A percentile compares a stretch with the other conserved stretches of the same genome.
phyloP scores from a whole-genome alignment of 2,329 filamentous ascomycete species.

The Tolypocladium ophioglossoides region DNA sequence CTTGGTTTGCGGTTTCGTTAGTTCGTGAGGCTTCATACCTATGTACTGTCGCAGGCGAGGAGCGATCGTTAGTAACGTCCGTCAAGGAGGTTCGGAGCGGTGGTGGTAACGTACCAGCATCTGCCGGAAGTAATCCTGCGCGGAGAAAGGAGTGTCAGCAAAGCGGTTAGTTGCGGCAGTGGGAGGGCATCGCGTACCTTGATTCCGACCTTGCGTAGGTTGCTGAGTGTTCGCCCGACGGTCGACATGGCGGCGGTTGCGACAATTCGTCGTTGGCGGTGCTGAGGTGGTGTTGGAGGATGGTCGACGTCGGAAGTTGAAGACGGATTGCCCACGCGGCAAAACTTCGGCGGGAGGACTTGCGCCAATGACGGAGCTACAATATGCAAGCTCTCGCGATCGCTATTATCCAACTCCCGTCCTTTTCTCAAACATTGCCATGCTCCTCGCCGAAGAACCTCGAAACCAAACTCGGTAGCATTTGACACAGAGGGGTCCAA shows the following conservation, averaged over 20 bases:
- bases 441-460: not conserved
- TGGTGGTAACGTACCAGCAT: slow-evolving; percentile 63
- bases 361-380: not conserved
- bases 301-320: slow-evolving; percentile 6
- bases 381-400: not conserved
- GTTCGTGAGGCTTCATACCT: slow-evolving; percentile 25
- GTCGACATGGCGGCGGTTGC: slow-evolving; percentile 68
- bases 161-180: not conserved
- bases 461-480: not conserved
- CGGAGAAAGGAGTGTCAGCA: slow-evolving; percentile 4
- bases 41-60: slow-evolving; percentile 35
- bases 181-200: slow-evolving; percentile 49
- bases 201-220: slow-evolving; percentile 77
- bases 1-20: too few relatives aligned
- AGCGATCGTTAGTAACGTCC: slow-evolving; percentile 10
- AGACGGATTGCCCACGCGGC: slow-evolving; percentile 11
- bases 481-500: not conserved
- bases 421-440: not conserved
- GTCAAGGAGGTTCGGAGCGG: slow-evolving; percentile 8
- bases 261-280: slow-evolving; percentile 7
- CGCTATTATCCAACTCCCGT: not conserved
- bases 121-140: slow-evolving; percentile 81
- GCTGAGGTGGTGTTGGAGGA: slow-evolving; percentile 2
- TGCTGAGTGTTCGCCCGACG: slow-evolving; percentile 72
- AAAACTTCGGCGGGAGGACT: slow-evolving; percentile 16